Evolutionary conservation across 1,139 yeast genomes (phyloP), one percentile per base, ranked within the genome.

Genomic region (Geotrichum carabidarum): DNA sequence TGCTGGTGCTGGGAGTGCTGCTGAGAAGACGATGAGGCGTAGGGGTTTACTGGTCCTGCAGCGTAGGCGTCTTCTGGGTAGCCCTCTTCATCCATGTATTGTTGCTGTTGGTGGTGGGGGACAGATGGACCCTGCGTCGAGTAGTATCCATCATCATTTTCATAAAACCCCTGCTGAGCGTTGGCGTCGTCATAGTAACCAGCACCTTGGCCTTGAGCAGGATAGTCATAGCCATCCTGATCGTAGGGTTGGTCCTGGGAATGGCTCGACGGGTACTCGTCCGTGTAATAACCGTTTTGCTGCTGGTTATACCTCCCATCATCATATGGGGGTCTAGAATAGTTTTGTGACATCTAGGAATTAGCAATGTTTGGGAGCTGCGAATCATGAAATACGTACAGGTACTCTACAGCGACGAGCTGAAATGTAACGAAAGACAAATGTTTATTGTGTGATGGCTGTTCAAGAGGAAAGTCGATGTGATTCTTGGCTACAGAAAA

Each of bases 241-340:
- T 68, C 69, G 53, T 73, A 73, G 51, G 69, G 77, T 56, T 70
- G 66, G 55, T 62, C 64, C 42, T 63, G 68, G 48, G 63, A 58
- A 31, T 60, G 46, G 37, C 46, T 53, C 15, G 55, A 59, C 22
- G 51, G 59, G 55, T 61, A 58, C 40, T 60, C 63, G 44, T 63
- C 63, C 49, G 58, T 59, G 47, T 65, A 62, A 57, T 63, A 62
- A 44, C 64, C 59, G 51, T 60, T 65, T 48, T 61, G 62, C 36
- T 47, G 49, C 17, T 32, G 31, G 37, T 48, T 37, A 37, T 50
- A 40, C 35, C 36, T 36, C 38, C 49, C 55, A 37, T 51, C 55
- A 15, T 50, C 52, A 47, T 51, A 48, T 22, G 53, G 48, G 40
- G 50, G 52, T 18, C 49, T 36, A 7, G 44, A 40, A 43, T 51